Percentiles rank a stretch among this genome's conserved stretches.
These are phyloP conservation scores for Myochromella boudieri DNA, from an alignment of 768 basidiomycete genomes.

Conservation along the genomic window DNA sequence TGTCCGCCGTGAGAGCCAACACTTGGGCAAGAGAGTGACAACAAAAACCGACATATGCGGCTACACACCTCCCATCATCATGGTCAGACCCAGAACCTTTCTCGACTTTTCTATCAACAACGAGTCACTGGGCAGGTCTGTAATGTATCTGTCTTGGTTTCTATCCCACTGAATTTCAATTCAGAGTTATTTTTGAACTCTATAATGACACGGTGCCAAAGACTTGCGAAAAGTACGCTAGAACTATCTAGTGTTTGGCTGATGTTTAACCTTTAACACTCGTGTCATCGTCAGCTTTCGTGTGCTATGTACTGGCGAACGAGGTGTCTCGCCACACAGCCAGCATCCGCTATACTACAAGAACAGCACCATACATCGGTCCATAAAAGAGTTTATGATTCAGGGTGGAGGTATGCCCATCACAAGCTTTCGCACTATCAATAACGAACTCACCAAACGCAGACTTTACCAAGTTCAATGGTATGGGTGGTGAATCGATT, in stretches of 20 bases:
- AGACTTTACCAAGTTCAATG: constrained; percentile 82
- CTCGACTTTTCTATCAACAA: constrained; percentile 60
- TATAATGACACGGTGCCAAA: constrained; percentile 72
- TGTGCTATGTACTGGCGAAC: constrained; percentile 83
- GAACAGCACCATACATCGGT: constrained; percentile 73
- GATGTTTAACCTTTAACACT: constrained; percentile 6
- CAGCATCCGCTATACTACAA: constrained; percentile 79
- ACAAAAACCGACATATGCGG: constrained; percentile 8
- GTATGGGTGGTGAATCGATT: constrained; percentile 80
- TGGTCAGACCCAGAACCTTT: constrained; percentile 65
- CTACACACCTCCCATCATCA: constrained; percentile 19
- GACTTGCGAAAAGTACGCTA: constrained; percentile 76
- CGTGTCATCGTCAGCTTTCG: constrained; percentile 59
- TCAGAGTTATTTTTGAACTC: constrained; percentile 73
- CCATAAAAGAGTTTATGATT: constrained; percentile 79
- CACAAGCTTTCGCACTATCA: background rate
- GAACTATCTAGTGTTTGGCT: background rate
- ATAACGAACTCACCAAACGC: background rate
- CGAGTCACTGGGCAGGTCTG: constrained; percentile 56
- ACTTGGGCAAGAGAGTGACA: constrained; percentile 10
- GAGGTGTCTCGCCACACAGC: constrained; percentile 66
- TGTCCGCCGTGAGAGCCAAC: constrained; percentile 19
- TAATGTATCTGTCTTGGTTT: constrained; percentile 1
- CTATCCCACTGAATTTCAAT: constrained; percentile 5
- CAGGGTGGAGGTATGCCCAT: constrained; percentile 66